Percentiles rank a stretch among this genome's conserved stretches.
Conservation (phyloP, 2,329 filamentous ascomycete species). For the Fusarium oligoseptatum region DNA sequence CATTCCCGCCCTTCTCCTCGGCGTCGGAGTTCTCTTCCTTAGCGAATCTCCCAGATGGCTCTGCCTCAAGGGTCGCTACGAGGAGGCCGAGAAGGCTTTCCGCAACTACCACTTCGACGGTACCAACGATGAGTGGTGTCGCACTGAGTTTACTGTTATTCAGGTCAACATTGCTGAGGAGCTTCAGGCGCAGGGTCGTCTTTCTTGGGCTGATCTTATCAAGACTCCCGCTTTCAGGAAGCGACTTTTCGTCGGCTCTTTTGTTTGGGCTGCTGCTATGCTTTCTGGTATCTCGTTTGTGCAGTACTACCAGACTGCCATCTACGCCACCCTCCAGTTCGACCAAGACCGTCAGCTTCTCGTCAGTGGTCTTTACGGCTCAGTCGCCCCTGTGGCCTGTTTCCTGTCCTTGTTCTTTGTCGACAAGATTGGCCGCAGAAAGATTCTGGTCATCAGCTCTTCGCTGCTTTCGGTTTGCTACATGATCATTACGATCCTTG, state of each 20-base stretch:
- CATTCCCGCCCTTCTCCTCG: constrained; percentile 52
- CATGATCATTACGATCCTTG: constrained; percentile 56
- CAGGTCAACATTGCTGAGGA: constrained; percentile 55
- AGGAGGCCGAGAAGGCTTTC: constrained; percentile 53
- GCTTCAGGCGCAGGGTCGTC: constrained; percentile 37
- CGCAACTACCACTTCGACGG: constrained; percentile 52
- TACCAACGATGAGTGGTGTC: constrained; percentile 54
- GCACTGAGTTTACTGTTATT: constrained; percentile 50
- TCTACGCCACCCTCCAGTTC: constrained; percentile 57
- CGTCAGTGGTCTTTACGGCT: constrained; percentile 56
- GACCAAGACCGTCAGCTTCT: constrained; percentile 54
- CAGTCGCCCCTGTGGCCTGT: constrained; percentile 54
- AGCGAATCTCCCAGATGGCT: constrained; percentile 55
- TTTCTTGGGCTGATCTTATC: constrained; percentile 52
- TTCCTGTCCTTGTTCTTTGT: constrained; percentile 56
- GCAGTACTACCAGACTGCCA: constrained; percentile 58
- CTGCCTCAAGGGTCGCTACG: constrained; percentile 52
- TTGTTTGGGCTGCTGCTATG: constrained; percentile 59
- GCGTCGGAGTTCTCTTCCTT: constrained; percentile 52
- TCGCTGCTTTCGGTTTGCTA: constrained; percentile 54
- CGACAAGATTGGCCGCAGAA: constrained; percentile 53
- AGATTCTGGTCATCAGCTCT: constrained; percentile 54
- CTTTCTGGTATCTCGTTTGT: constrained; percentile 58
- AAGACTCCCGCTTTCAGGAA: constrained; percentile 52
- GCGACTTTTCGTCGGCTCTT: constrained; percentile 55